Evolutionary conservation across 176 grass and related monocot species (phyloP).

Genomic region (Musa beccarii): DNA sequence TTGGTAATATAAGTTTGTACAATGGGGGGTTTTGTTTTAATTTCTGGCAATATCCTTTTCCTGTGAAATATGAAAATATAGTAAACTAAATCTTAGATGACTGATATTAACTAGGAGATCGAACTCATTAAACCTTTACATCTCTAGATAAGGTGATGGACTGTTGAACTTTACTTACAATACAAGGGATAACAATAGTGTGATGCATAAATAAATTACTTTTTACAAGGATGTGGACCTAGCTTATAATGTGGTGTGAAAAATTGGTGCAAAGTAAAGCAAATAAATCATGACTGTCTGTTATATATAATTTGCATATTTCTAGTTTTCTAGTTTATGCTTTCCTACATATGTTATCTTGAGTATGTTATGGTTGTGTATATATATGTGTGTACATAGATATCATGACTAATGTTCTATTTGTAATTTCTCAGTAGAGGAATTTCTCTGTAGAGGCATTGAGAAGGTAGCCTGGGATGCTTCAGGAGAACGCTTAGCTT

Average conservation of each 20-base stretch:
- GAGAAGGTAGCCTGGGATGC: conserved; percentile 90
- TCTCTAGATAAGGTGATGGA: too few species aligned
- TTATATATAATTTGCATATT: background rate
- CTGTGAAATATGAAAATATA: too few species aligned
- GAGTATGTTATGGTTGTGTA: background rate
- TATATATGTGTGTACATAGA: too few species aligned
- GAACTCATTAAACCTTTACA: too few species aligned
- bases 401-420: background rate
- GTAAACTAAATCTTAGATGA: too few species aligned
- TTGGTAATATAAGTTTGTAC: too few species aligned
- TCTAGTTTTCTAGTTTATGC: background rate
- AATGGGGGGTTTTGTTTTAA: too few species aligned
- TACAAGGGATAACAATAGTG: background rate
- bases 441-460: conserved; percentile 39
- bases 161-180: too few species aligned
- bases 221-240: background rate
- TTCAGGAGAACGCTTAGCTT: conserved; percentile 75
- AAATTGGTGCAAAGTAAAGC: background rate
- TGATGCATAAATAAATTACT: background rate
- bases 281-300: background rate
- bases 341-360: background rate
- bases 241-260: background rate
- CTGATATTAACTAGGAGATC: too few species aligned
- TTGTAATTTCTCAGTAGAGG: conserved; percentile 3
- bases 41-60: too few species aligned